phyloP scores from a whole-genome alignment of 2,329 filamentous ascomycete species.

The Triangularia verruculosa region DNA sequence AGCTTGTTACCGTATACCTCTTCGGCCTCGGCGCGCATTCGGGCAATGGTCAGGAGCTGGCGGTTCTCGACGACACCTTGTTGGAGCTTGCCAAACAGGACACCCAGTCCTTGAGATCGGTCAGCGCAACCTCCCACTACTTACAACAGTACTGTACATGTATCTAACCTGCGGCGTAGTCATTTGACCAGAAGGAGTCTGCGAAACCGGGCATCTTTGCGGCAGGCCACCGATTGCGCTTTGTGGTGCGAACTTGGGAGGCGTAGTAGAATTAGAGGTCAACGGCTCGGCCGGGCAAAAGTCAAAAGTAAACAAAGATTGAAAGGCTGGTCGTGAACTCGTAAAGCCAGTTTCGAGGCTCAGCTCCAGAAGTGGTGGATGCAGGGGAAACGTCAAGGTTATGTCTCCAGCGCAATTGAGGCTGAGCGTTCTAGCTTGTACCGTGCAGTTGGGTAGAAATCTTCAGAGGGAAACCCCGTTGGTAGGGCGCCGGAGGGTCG shows the following conservation, averaged over 20 bases:
- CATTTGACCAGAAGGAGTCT: conserved; percentile 95
- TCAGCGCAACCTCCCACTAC: conserved; percentile 18
- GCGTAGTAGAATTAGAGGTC: background rate
- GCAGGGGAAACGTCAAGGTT: background rate
- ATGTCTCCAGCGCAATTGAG: background rate
- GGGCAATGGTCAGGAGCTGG: conserved; percentile 86
- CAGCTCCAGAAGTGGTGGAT: background rate
- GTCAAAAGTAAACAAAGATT: background rate
- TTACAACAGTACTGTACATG: background rate
- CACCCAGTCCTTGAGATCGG: conserved; percentile 65
- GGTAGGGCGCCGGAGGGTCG: background rate
- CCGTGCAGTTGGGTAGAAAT: background rate
- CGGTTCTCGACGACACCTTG: conserved; percentile 95
- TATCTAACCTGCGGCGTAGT: conserved; percentile 84
- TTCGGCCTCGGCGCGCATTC: conserved; percentile 93
- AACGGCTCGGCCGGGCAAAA: background rate
- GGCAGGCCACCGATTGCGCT: conserved; percentile 16
- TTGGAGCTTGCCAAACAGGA: conserved; percentile 94
- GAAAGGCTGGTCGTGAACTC: background rate
- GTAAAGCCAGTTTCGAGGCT: background rate
- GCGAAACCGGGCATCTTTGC: conserved; percentile 79
- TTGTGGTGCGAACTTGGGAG: background rate
- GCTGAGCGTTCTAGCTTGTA: conserved; percentile 6
- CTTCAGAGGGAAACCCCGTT: background rate
- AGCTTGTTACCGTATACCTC: conserved; percentile 81